Conservation (phyloP, 202 grass and related monocot genomes). For the Carex arenaria region DNA sequence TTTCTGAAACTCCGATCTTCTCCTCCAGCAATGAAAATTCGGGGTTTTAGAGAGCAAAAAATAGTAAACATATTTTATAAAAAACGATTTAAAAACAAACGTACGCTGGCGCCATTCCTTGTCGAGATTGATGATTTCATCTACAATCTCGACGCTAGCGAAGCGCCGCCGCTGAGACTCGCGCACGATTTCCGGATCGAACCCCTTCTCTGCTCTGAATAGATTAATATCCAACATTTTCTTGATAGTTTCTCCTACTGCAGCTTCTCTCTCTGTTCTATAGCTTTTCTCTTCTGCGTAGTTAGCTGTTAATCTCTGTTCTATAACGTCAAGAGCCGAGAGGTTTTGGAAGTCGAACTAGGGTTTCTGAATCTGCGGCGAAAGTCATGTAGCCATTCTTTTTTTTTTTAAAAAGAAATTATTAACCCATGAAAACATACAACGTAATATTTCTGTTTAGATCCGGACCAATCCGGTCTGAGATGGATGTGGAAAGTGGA, state of each 20-base stretch:
- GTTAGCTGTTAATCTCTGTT: no score
- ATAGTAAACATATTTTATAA: conserved; percentile 1
- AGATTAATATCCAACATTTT: conserved; percentile 87
- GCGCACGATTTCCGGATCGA: conserved; percentile 57
- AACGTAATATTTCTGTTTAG: no score
- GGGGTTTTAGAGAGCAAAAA: conserved; percentile 1
- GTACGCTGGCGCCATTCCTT: conserved; percentile 76
- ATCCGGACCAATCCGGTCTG: no score
- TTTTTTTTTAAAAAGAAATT: no score
- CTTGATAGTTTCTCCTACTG: background rate
- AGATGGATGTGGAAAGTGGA: no score
- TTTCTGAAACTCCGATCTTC: background rate
- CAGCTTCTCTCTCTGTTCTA: background rate
- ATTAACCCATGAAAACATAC: no score
- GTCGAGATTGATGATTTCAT: conserved; percentile 81
- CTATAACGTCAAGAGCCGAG: no score
- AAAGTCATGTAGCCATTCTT: no score
- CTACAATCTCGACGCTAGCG: conserved; percentile 56
- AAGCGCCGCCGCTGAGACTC: conserved; percentile 72
- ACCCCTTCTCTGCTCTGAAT: conserved; percentile 71
- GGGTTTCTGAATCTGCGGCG: no score
- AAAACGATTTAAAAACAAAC: background rate
- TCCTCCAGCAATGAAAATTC: background rate
- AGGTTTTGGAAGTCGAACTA: no score
- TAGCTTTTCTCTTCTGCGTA: background rate